Conservation (phyloP, 495 filamentous ascomycete genomes). For the Penicillium argentinense region DNA sequence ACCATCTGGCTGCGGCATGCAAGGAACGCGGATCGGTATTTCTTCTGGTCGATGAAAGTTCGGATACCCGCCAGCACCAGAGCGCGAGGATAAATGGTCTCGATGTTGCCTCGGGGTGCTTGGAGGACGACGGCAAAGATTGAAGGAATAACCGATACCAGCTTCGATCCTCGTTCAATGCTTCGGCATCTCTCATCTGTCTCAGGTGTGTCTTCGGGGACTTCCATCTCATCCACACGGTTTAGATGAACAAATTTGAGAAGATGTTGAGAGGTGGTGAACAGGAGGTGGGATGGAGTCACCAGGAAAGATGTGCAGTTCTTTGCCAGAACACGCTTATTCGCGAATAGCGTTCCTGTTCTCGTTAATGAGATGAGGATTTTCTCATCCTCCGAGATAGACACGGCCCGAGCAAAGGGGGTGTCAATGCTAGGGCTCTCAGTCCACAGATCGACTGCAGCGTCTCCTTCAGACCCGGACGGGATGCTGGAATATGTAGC, state of each 20-base stretch:
- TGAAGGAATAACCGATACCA: slow-evolving; percentile 89
- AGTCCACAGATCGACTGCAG: slow-evolving; percentile 25
- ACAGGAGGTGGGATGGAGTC: slow-evolving; percentile 81
- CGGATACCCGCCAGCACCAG: slow-evolving; percentile 89
- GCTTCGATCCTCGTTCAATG: slow-evolving; percentile 81
- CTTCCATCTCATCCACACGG: slow-evolving; percentile 66
- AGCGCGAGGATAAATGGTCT: slow-evolving; percentile 91
- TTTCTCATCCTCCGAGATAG: slow-evolving; percentile 43
- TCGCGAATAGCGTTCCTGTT: slow-evolving; percentile 76
- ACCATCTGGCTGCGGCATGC: slow-evolving; percentile 90
- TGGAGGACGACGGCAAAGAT: slow-evolving; percentile 80
- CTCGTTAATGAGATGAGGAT: slow-evolving; percentile 57
- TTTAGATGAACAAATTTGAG: slow-evolving; percentile 90
- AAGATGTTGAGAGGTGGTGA: slow-evolving; percentile 86
- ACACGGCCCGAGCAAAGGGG: slow-evolving; percentile 40
- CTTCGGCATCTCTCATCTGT: slow-evolving; percentile 89
- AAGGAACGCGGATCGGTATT: slow-evolving; percentile 81
- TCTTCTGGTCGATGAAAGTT: slow-evolving; percentile 69
- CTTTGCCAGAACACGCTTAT: slow-evolving; percentile 67
- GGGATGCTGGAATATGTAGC: slow-evolving; percentile 34
- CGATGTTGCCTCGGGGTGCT: slow-evolving; percentile 92
- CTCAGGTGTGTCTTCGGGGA: slow-evolving; percentile 86
- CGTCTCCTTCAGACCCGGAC: slow-evolving; percentile 11
- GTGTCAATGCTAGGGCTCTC: slow-evolving; percentile 40
- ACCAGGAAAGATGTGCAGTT: slow-evolving; percentile 90